Base-by-base conservation (phyloP, 2,329 filamentous ascomycete species). In the Cytospora mali region DNA sequence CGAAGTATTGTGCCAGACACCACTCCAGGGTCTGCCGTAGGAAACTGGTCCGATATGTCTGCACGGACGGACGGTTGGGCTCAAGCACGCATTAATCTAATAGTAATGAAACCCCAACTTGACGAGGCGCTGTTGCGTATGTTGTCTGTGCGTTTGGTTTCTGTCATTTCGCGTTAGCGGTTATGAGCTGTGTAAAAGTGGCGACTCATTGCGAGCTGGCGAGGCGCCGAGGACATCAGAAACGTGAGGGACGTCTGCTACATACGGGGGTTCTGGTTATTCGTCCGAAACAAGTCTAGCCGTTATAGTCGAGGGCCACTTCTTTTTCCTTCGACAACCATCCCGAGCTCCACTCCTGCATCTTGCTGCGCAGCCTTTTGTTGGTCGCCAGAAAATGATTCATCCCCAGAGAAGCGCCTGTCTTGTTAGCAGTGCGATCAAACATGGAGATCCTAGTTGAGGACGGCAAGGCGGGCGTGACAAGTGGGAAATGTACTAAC, bases 401-500 rank as follows among this genome's bases (percentile, higher is more conserved):
- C 76, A 64, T 78, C 76, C 5, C 76, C 76, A 13, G 75, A 75
- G 60, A 78, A 78, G 52, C 67, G 72, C 76, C 76, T 78, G 54
- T 13, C 21, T 52, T 27, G 51, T 60, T 2, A 60, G 58, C 28
- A 54, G 29, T 33, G 52, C 35, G 28, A 48, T 35, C 50, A 60
- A 48, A 42, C 58, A 48, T 60, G 39, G 58, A 55, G 21, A 42
- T 18, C 54, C 53, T 23, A 52, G 31, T n/a, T 23, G 25, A 48
- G 58, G 14, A 23, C 35, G 58, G 35, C 29, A 35, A 27, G 57
- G 33, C 27, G 55, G 48, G 61, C 18, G 27, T 16, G 18, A 55
- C 11, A 10, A 4, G 61, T 55, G 65, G 61, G 59, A 55, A 6
- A 27, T 29, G 25, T 60, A 80, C 84, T 74, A 71, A 95, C 93